Evolutionary conservation across 2,329 filamentous ascomycete species (phyloP).

Genomic region (Alternaria sp.): DNA sequence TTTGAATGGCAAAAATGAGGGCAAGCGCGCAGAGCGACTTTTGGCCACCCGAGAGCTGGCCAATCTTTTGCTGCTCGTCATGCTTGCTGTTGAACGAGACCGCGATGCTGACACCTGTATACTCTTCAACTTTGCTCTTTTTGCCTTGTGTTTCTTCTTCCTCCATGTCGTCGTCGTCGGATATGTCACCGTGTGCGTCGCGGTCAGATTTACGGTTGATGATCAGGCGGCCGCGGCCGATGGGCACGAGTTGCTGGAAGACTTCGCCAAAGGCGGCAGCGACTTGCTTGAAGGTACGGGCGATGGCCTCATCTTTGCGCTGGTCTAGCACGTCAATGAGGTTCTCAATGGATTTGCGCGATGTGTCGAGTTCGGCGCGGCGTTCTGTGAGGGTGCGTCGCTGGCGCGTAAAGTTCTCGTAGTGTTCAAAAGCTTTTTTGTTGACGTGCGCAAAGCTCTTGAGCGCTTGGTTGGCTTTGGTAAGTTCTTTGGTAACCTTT

Average conservation of each 20-base stretch:
- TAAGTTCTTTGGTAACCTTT: constrained; percentile 65
- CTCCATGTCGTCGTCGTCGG: constrained; percentile 65
- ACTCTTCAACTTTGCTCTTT: constrained; percentile 78
- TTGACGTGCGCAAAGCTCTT: constrained; percentile 99
- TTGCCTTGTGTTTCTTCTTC: constrained; percentile 48
- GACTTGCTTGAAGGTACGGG: constrained; percentile 98
- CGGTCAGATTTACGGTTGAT: constrained; percentile 91
- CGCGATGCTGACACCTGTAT: constrained; percentile 93
- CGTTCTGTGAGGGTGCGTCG: constrained; percentile 86
- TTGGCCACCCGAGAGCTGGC: constrained; percentile 95
- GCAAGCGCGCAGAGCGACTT: constrained; percentile 98
- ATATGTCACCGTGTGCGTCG: constrained; percentile 61
- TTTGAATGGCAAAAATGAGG: constrained; percentile 97
- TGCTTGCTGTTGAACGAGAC: constrained; percentile 99
- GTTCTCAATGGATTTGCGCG: constrained; percentile 86
- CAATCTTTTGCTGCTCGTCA: constrained; percentile 96
- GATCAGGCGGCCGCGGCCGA: constrained; percentile 87
- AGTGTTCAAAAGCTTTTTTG: constrained; percentile 99
- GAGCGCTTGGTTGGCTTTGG: constrained; percentile 88
- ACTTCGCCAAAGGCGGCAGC: constrained; percentile 91
- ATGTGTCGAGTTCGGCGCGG: constrained; percentile 84
- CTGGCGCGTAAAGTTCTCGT: constrained; percentile 94
- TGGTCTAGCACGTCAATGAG: constrained; percentile 92
- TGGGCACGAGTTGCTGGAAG: constrained; percentile 93
- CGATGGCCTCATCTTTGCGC: constrained; percentile 96